Percentiles rank a stretch among this genome's conserved stretches.
Conservation (phyloP, 768 basidiomycete genomes). For the Tephrocybe sp. region DNA sequence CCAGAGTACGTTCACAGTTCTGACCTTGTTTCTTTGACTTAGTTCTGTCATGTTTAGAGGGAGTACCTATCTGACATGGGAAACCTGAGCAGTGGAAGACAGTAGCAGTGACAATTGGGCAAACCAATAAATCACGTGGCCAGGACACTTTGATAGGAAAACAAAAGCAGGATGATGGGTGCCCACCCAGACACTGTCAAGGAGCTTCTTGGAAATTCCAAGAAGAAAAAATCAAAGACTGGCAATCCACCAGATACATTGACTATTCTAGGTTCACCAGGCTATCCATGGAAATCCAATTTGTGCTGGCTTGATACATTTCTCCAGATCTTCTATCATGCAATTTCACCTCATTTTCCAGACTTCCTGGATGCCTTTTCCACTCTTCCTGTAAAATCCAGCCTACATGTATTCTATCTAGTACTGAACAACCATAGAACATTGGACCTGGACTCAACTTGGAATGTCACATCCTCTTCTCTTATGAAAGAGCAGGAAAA, state of each 20-base stretch:
- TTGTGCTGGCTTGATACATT: constrained; percentile 5
- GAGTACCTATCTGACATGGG: constrained; percentile 23
- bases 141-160: constrained; percentile 5
- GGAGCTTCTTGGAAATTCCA: not conserved
- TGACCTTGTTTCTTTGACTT: too few species aligned
- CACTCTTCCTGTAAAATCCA: not conserved
- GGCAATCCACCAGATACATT: not conserved
- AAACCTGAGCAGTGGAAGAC: constrained; percentile 26
- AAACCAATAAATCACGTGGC: constrained; percentile 21
- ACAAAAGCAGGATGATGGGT: constrained; percentile 25
- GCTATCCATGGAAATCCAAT: not conserved
- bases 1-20: not conserved
- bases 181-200: constrained; percentile 10
- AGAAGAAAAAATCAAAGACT: not conserved
- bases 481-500: not conserved
- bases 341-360: not conserved
- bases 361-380: not conserved
- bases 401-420: not conserved
- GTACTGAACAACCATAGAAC: not conserved
- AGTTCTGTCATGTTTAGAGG: too few species aligned
- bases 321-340: constrained; percentile 2
- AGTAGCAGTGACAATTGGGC: constrained; percentile 12
- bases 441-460: not conserved
- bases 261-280: not conserved
- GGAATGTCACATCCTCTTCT: not conserved